Evolutionary conservation across 2,329 filamentous ascomycete species (phyloP).

Genomic region (Colletotrichum tofieldiae): DNA sequence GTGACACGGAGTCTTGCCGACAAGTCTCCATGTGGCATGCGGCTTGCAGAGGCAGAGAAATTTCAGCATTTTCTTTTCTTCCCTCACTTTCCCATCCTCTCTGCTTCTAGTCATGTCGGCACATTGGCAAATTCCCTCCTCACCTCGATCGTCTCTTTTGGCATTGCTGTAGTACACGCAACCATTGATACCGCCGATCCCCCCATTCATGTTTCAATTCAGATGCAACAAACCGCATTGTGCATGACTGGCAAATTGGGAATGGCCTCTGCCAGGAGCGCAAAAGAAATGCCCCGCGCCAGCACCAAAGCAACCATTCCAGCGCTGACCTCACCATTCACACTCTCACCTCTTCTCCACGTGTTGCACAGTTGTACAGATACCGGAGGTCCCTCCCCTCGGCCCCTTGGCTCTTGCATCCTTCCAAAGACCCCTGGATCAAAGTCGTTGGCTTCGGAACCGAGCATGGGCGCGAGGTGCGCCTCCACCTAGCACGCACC

Average conservation of each 20-base stretch:
- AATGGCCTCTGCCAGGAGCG: constrained; percentile 19
- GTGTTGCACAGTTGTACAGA: constrained; percentile 10
- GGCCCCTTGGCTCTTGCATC: neutral
- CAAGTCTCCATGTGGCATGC: constrained; percentile 15
- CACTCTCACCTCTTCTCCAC: constrained; percentile 21
- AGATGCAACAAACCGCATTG: constrained; percentile 1
- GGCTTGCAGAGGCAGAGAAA: neutral
- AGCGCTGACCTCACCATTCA: constrained; percentile 13
- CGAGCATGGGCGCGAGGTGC: neutral
- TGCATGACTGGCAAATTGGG: constrained; percentile 10
- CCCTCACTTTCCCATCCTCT: neutral
- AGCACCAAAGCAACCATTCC: neutral
- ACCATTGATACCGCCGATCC: constrained; percentile 25
- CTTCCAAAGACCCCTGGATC: neutral
- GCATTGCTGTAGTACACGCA: neutral
- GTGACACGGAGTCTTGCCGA: constrained; percentile 34
- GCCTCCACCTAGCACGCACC: neutral
- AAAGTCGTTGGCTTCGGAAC: neutral
- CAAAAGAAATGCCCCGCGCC: constrained; percentile 12
- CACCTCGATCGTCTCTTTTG: neutral
- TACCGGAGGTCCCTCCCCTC: neutral
- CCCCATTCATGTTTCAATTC: neutral
- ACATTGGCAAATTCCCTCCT: constrained; percentile 1
- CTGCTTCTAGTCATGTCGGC: neutral
- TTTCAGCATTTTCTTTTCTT: neutral